Conservation (phyloP, 495 filamentous ascomycete genomes). For the Trichoderma orchidacearum region DNA sequence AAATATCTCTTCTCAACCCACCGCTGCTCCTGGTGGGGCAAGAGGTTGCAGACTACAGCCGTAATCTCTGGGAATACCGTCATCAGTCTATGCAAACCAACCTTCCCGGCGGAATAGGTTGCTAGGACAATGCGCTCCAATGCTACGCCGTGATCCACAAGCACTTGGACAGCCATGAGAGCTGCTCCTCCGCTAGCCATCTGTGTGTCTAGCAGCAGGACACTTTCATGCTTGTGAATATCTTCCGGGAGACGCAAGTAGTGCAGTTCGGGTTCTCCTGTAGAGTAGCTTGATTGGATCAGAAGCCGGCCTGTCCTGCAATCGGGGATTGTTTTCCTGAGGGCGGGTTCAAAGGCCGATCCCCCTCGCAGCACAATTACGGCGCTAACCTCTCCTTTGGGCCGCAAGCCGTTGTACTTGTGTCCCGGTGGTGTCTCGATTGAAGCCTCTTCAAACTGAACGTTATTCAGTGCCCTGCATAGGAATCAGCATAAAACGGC, state of each 20-base stretch:
- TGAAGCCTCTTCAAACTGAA: conserved; percentile 42
- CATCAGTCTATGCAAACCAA: conserved; percentile 66
- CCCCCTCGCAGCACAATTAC: conserved; percentile 84
- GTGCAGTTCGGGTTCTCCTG: conserved; percentile 83
- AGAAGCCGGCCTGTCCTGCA: conserved; percentile 78
- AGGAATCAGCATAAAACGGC: conserved; percentile 5
- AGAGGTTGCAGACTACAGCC: conserved; percentile 69
- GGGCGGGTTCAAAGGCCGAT: conserved; percentile 70
- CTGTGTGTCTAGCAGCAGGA: conserved; percentile 82
- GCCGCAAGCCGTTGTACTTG: conserved; percentile 52
- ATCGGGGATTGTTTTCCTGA: conserved; percentile 81
- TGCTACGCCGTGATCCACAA: conserved; percentile 86
- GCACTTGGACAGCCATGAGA: conserved; percentile 87
- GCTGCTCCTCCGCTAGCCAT: conserved; percentile 90
- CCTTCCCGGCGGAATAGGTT: conserved; percentile 69
- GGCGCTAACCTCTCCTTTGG: conserved; percentile 62
- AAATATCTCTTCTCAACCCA: conserved; percentile 79
- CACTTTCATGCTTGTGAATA: conserved; percentile 57
- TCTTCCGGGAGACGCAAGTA: conserved; percentile 63
- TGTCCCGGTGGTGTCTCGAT: conserved; percentile 57
- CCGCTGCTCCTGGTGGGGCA: conserved; percentile 58
- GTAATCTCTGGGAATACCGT: conserved; percentile 77
- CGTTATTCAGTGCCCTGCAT: conserved; percentile 55
- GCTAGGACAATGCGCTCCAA: conserved; percentile 80
- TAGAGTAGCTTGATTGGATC: conserved; percentile 76